A percentile compares a stretch with the other conserved stretches of the same genome.
Evolutionary conservation across 352 stramenopile species (phyloP).

Genomic region (Pythium scleroteichum): DNA sequence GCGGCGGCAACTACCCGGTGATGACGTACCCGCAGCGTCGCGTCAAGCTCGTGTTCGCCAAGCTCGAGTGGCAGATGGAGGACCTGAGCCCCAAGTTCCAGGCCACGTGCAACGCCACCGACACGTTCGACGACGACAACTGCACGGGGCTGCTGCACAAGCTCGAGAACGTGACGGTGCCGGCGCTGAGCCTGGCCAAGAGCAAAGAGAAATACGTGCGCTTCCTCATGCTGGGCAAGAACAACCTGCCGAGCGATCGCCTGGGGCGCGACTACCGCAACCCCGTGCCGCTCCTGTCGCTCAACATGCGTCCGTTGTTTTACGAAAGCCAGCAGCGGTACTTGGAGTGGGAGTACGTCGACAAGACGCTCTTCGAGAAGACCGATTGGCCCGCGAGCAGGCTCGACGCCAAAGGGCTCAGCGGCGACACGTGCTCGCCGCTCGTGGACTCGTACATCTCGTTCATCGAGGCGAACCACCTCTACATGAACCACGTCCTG

Average conservation of each 20-base stretch:
- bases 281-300: constrained; percentile 28
- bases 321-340: constrained; percentile 11
- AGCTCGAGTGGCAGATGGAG: constrained; percentile 15
- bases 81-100: constrained; percentile 9
- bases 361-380: constrained; percentile 14
- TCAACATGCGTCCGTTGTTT: constrained; percentile 26
- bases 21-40: constrained; percentile 8
- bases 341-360: constrained; percentile 37
- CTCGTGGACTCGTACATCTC: constrained; percentile 26
- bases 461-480: constrained; percentile 21
- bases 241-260: constrained; percentile 8
- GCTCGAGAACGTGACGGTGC: constrained; percentile 12
- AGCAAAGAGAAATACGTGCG: constrained; percentile 10
- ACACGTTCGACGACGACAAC: neutral
- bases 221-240: constrained; percentile 8
- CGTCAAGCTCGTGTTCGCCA: constrained; percentile 15
- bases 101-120: neutral
- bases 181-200: neutral
- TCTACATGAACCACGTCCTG: constrained; percentile 15
- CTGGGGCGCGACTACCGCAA: constrained; percentile 9
- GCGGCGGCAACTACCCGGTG: neutral
- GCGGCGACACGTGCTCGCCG: constrained; percentile 8
- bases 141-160: constrained; percentile 13
- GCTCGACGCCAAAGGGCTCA: no score
- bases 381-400: constrained; percentile 4